Base-by-base conservation (phyloP, 164 flowering plant genomes). In the Piper longum region DNA sequence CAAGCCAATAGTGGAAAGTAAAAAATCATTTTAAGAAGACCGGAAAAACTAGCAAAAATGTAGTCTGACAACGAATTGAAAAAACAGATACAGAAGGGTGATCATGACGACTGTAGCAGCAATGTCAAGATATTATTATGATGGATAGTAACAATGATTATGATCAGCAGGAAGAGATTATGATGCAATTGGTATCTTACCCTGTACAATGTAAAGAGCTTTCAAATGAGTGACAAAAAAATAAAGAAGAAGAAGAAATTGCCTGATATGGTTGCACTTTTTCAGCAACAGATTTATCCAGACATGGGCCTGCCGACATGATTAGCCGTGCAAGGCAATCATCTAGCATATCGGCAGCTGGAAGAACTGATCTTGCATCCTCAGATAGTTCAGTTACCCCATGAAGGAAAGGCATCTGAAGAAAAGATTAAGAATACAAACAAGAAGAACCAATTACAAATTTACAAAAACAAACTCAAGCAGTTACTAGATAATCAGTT, bases 281-380 rank as follows among this genome's bases (percentile, higher is more conserved):
- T 59, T 69, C 65, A 44, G 60, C 41, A n/a, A 62, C 18, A 60
- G 71, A 56, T 16, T 45, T 56, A 48, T 26, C 56, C 40, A 44
- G 59, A 59, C 71, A 67, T 66, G 71, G 84, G 66, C 58, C 60
- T 62, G 77, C 71, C 69, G 81, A 72, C 71, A 51, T 63, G 68
- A 74, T 81, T 16, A 79, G 74, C 69, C 68, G 72, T 59, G 72
- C 70, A 52, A 91, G 74, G 55, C 66, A 65, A 56, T 16, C 68
- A 57, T 91, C 96, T 71, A 91, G 75, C 72, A 66, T 70, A 75
- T 78, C 62, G 67, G 96, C 93, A 65, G 85, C 88, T 59, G 89
- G 72, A 73, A 88, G 86, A 63, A 91, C 89, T 56, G 72, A 67
- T 65, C 67, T 80, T 52, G 71, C 91, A 73, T 86, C 89, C 71